A percentile compares a stretch with the other conserved stretches of the same genome.
Evolutionary conservation across 2,329 filamentous ascomycete species (phyloP).

Genomic region (Huntiella omanensis): DNA sequence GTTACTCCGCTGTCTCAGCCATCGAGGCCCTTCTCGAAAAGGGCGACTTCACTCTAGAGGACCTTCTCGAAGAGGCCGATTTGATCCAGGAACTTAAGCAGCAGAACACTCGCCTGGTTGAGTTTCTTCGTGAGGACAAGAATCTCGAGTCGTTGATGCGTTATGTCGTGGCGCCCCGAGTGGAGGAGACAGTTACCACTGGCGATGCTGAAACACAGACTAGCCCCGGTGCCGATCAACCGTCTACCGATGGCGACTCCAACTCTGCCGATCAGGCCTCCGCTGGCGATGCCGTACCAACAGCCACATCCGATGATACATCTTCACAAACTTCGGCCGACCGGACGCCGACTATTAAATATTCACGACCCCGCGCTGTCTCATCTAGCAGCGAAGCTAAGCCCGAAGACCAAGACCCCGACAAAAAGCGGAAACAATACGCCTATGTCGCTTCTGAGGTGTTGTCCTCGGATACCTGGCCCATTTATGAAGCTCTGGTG

Average conservation of each 20-base stretch:
- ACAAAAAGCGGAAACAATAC: slow-evolving; percentile 84
- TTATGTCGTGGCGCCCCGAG: slow-evolving; percentile 72
- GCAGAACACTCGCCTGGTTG: slow-evolving; percentile 92
- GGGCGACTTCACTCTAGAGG: slow-evolving; percentile 85
- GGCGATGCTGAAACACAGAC: not conserved
- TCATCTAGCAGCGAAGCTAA: slow-evolving; percentile 30
- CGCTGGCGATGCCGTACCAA: slow-evolving; percentile 16
- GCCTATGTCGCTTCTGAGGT: slow-evolving; percentile 88
- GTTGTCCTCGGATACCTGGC: slow-evolving; percentile 89
- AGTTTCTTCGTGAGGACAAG: slow-evolving; percentile 77
- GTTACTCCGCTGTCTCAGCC: slow-evolving; percentile 91
- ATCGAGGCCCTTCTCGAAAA: slow-evolving; percentile 96
- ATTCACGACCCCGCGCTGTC: slow-evolving; percentile 33
- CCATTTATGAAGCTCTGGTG: slow-evolving; percentile 81
- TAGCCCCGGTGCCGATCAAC: too few species aligned
- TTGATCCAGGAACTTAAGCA: slow-evolving; percentile 95
- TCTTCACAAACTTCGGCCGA: slow-evolving; percentile 13
- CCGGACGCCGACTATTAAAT: slow-evolving; percentile 18
- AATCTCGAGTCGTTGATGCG: slow-evolving; percentile 71
- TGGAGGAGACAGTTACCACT: slow-evolving; percentile 26
- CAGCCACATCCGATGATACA: not conserved
- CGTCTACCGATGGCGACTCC: slow-evolving; percentile 39
- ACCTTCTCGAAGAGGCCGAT: slow-evolving; percentile 88
- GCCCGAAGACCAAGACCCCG: slow-evolving; percentile 51
- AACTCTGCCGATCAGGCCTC: slow-evolving; percentile 28